These are phyloP conservation scores for Trichophyton schoenleinii DNA, from an alignment of 2,329 filamentous ascomycete genomes.

Conservation along the genomic window DNA sequence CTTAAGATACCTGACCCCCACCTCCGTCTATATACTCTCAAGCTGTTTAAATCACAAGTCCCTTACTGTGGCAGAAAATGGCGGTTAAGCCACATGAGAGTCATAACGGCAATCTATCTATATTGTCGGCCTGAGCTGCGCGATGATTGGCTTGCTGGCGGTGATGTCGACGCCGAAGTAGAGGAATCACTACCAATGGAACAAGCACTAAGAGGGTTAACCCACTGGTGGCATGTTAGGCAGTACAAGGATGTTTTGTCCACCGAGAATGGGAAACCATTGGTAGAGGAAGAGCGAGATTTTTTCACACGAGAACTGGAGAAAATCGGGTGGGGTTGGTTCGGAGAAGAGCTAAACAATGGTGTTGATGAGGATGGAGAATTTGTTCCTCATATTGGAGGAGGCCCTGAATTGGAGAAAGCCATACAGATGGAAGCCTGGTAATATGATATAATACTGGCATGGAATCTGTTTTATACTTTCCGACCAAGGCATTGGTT, in stretches of 20 bases:
- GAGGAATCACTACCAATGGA: constrained; percentile 87
- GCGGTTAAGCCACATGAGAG: constrained; percentile 95
- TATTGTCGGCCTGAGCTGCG: constrained; percentile 84
- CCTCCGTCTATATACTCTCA: constrained; percentile 84
- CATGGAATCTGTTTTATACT: too few species aligned
- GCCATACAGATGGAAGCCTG: constrained; percentile 1
- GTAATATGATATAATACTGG: neutral
- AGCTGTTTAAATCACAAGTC: constrained; percentile 97
- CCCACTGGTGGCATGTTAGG: constrained; percentile 87
- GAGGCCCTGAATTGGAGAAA: constrained; percentile 22
- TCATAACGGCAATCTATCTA: constrained; percentile 92
- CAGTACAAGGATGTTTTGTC: constrained; percentile 67
- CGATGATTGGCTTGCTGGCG: constrained; percentile 85
- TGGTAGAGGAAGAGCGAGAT: constrained; percentile 60
- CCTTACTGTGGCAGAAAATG: constrained; percentile 97
- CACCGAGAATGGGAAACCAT: constrained; percentile 35
- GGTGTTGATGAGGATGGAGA: constrained; percentile 21
- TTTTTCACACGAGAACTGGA: constrained; percentile 70
- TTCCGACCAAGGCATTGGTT: too few species aligned
- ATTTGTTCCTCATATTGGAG: constrained; percentile 8
- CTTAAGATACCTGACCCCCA: constrained; percentile 81
- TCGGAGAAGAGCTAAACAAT: constrained; percentile 24
- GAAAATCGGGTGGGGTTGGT: constrained; percentile 46
- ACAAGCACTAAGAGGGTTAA: constrained; percentile 75
- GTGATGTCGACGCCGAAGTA: constrained; percentile 84